phyloP scores from a whole-genome alignment of 306 rosid species.

The Argentina anserina region DNA sequence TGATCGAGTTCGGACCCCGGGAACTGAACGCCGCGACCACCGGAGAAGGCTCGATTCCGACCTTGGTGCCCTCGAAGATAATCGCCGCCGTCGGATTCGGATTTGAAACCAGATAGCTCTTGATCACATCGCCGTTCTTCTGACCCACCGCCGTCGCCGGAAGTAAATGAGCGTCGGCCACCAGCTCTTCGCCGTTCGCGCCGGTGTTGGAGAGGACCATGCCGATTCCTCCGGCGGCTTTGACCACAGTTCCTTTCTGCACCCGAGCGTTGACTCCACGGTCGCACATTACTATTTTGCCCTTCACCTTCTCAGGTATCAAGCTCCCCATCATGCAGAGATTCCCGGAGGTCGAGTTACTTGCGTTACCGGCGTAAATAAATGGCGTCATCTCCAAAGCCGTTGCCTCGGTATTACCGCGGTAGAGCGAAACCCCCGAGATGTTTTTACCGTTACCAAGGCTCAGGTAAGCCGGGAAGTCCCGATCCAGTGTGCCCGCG shows the following conservation, averaged over 20 bases:
- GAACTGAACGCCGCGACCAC: slow-evolving; percentile 79
- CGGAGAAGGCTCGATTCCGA: slow-evolving; percentile 65
- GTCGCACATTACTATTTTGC: slow-evolving; percentile 70
- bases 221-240: slow-evolving; percentile 66
- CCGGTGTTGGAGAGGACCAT: slow-evolving; percentile 59
- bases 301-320: slow-evolving; percentile 51
- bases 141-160: slow-evolving; percentile 57
- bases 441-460: slow-evolving; percentile 64
- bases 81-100: slow-evolving; percentile 46
- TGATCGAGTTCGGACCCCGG: slow-evolving; percentile 61
- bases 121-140: slow-evolving; percentile 37
- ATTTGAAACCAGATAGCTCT: slow-evolving; percentile 40
- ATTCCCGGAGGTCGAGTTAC: slow-evolving; percentile 34
- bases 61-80: slow-evolving; percentile 52
- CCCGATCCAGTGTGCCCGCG: slow-evolving; percentile 89
- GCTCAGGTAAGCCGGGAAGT: slow-evolving; percentile 56
- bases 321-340: slow-evolving; percentile 45
- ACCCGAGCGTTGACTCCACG: slow-evolving; percentile 49
- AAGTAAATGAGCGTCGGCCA: slow-evolving; percentile 64
- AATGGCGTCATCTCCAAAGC: slow-evolving; percentile 30
- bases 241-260: slow-evolving; percentile 59
- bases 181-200: slow-evolving; percentile 53
- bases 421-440: slow-evolving; percentile 58
- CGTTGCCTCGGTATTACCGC: slow-evolving; percentile 26
- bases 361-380: slow-evolving; percentile 52